Evolutionary conservation across 768 basidiomycete species (phyloP).

Genomic region (Suillus clintonianus): DNA sequence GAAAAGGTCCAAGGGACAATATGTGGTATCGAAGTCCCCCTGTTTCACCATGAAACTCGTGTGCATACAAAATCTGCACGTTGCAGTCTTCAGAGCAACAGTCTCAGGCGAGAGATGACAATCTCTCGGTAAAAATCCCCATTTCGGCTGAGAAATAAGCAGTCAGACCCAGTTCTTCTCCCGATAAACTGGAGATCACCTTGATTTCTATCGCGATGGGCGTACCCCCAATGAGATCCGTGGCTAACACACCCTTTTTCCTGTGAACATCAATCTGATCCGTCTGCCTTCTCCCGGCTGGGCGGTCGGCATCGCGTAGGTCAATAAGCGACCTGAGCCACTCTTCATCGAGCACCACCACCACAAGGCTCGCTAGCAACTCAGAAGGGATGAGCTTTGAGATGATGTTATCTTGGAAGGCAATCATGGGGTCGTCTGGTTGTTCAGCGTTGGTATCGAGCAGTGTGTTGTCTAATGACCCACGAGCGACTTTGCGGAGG

Average conservation of each 20-base stretch:
- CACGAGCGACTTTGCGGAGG: conserved; percentile 57
- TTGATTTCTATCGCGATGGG: conserved; percentile 86
- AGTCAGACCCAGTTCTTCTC: conserved; percentile 5
- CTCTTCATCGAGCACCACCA: conserved; percentile 41
- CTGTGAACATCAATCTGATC: conserved; percentile 61
- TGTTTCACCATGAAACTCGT: conserved; percentile 49
- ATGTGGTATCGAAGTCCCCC: conserved; percentile 41
- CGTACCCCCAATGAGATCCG: conserved; percentile 71
- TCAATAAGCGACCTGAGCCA: conserved; percentile 65
- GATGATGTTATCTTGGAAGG: conserved; percentile 68
- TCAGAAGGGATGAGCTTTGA: conserved; percentile 60
- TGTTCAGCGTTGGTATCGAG: background rate
- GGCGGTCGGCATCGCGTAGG: conserved; percentile 52
- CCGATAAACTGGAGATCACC: conserved; percentile 43
- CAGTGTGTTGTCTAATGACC: background rate
- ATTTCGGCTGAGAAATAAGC: conserved; percentile 75
- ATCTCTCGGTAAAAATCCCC: conserved; percentile 84
- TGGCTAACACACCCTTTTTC: conserved; percentile 69
- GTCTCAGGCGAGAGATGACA: conserved; percentile 62
- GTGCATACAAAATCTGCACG: conserved; percentile 94
- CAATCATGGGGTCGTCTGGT: conserved; percentile 25
- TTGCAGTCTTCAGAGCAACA: conserved; percentile 57
- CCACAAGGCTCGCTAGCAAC: conserved; percentile 59
- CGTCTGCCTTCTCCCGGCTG: conserved; percentile 51
- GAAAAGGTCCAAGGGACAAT: conserved; percentile 92